A percentile compares a stretch with the other conserved stretches of the same genome.
These are phyloP conservation scores for Lenwebbia sp. DNA, from an alignment of 345 rosid genomes.

Conservation along the genomic window DNA sequence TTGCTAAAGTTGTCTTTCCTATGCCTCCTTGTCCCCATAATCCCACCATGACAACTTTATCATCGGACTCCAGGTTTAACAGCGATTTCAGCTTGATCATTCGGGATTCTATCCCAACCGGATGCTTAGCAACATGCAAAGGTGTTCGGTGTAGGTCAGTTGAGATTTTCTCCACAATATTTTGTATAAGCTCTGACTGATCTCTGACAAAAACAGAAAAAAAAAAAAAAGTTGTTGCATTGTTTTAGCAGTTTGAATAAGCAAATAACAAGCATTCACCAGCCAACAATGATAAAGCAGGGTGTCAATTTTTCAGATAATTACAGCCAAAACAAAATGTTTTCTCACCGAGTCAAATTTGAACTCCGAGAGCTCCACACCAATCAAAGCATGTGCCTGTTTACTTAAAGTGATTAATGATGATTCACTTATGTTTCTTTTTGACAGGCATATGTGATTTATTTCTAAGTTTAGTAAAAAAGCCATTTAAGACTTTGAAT, in stretches of 20 bases:
- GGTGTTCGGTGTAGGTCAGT: rapidly evolving
- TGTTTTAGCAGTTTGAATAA: rapidly evolving
- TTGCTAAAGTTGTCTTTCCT: neutral
- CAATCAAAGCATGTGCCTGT: too few species aligned
- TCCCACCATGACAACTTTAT: neutral
- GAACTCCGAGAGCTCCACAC: neutral
- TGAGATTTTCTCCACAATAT: neutral
- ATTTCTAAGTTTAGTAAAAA: neutral
- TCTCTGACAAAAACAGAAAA: neutral
- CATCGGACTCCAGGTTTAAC: rapidly evolving
- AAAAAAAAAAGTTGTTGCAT: neutral
- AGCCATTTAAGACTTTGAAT: neutral
- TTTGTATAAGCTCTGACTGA: neutral
- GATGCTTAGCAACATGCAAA: neutral
- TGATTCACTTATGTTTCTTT: neutral
- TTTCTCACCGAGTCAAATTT: rapidly evolving
- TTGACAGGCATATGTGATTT: neutral
- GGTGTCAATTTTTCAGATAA: neutral
- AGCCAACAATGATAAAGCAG: neutral
- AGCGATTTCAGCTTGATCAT: rapidly evolving
- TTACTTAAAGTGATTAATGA: too few species aligned
- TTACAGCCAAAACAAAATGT: neutral
- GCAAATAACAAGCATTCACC: neutral
- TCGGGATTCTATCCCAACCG: rapidly evolving
- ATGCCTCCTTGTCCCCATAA: neutral